A percentile compares a stretch with the other conserved stretches of the same genome.
Evolutionary conservation across 768 basidiomycete genomes (phyloP).

Genomic region (Lactarius indigo): DNA sequence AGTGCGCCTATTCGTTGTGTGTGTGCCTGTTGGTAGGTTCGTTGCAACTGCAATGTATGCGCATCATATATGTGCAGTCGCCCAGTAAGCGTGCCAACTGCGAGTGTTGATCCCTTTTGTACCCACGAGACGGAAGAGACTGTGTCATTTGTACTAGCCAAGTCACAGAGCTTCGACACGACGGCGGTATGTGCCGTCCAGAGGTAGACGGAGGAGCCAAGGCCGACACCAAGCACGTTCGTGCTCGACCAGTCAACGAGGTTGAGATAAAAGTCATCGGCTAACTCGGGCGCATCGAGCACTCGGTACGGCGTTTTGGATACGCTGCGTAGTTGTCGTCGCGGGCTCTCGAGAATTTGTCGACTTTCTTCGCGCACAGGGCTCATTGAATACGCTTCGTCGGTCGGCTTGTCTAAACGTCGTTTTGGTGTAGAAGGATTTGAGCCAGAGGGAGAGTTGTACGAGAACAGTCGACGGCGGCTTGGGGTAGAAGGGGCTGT

Average conservation of each 20-base stretch:
- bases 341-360: conserved; percentile 77
- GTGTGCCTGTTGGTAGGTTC: conserved; percentile 85
- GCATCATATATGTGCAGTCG: conserved; percentile 94
- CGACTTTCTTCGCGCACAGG: conserved; percentile 85
- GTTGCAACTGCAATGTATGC: conserved; percentile 61
- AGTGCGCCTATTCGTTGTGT: conserved; percentile 87
- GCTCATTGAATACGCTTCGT: conserved; percentile 86
- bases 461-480: conserved; percentile 61
- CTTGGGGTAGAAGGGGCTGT: conserved; percentile 43
- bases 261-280: conserved; percentile 98
- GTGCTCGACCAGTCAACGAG: conserved; percentile 96
- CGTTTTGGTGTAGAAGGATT: conserved; percentile 54
- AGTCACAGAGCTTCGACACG: conserved; percentile 89
- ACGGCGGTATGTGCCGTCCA: conserved; percentile 95
- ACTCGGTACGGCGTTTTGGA: conserved; percentile 97
- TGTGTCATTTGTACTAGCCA: conserved; percentile 58
- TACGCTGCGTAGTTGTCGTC: conserved; percentile 75
- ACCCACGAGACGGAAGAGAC: conserved; percentile 94
- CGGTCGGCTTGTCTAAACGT: conserved; percentile 77
- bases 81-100: conserved; percentile 89
- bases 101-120: conserved; percentile 85
- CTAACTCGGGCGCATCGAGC: conserved; percentile 93
- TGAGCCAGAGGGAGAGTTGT: conserved; percentile 53
- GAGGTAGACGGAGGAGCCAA: conserved; percentile 89
- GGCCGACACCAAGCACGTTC: conserved; percentile 91